A percentile compares a stretch with the other conserved stretches of the same genome.
Evolutionary conservation across 352 stramenopile genomes (phyloP).

Genomic region (Phytopythium boreale): DNA sequence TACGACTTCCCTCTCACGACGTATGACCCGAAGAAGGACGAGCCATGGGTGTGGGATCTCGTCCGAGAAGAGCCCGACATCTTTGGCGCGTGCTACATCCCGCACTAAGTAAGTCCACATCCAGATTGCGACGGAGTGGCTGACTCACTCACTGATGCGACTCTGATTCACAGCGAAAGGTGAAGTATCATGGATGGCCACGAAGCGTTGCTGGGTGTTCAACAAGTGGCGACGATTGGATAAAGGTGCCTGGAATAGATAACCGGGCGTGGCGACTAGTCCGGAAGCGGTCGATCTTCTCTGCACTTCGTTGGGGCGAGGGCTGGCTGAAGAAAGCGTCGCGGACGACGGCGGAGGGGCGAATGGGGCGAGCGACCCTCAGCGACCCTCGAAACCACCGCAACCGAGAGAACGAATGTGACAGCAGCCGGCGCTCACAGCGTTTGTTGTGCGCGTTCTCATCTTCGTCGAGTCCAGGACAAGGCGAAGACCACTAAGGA

Average conservation of each 20-base stretch:
- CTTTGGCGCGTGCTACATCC: conserved; percentile 72
- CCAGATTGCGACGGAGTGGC: neutral
- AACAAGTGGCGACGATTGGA: neutral
- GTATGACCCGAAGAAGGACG: conserved; percentile 66
- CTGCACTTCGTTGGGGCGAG: neutral
- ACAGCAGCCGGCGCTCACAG: neutral
- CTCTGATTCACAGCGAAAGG: neutral
- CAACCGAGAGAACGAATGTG: neutral
- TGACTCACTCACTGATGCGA: neutral
- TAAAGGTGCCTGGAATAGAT: neutral
- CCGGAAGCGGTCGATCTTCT: neutral
- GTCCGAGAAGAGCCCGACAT: conserved; percentile 61
- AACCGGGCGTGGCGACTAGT: neutral
- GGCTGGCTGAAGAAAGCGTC: neutral
- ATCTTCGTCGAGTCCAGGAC: neutral
- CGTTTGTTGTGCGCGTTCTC: neutral
- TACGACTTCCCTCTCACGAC: conserved; percentile 66
- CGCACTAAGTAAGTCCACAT: conserved; percentile 12
- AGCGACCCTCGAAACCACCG: neutral
- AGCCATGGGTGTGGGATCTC: conserved; percentile 83
- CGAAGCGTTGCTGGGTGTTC: neutral
- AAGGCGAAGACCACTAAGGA: neutral
- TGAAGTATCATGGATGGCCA: neutral
- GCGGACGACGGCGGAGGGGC: neutral
- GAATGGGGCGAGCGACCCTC: neutral